Base-by-base conservation (phyloP, 1,284 basidiomycete species). In the Ganoderma leucocontextum region DNA sequence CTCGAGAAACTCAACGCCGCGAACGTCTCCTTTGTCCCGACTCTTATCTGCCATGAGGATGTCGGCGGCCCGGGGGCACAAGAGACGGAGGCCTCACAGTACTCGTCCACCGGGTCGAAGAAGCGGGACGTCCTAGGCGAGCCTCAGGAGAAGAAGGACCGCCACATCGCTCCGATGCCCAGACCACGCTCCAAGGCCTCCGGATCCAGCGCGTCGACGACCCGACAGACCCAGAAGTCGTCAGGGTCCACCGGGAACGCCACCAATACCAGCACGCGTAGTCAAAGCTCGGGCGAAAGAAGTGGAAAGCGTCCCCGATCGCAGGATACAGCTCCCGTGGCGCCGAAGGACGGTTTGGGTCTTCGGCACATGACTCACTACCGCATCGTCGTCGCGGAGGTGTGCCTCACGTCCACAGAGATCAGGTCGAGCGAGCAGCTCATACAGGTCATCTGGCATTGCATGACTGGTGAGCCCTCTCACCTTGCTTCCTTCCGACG, bases 371-470 rank as follows among this genome's bases (percentile, higher is more conserved):
- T 61, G 47, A 39, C 59, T 8, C 69, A 70, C 58, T 65, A 62
- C 36, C 66, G 69, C 29, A 58, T 70, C 38, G 66, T 58, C 6
- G 69, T 68, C 10, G 29, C 62, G 4, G 69, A 70, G 29, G 64
- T 70, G 4, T 70, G 69, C 62, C 38, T 68, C 4, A 17, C 57
- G 4, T 42, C 64, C 0, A 53, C 25, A 1, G 19, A 47, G 9
- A 63, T 70, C 58, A 59, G 2, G 47, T 52, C 17, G 9, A 41
- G 25, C 25, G 35, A 53, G 29, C 63, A 68, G 47, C 58, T 70
- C n/a, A 17, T 64, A 2, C 47, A 47, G 1, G 15, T 63, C 15
- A 58, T 68, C 2, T 42, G 38, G 6, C 17, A 63, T 17, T 63
- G 63, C 44, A 44, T 68, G 4, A 25, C 13, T 4, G 62, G 64